These are phyloP conservation scores for Candolleomyces eurysporus DNA, from an alignment of 768 basidiomycete species.

Conservation along the genomic window DNA sequence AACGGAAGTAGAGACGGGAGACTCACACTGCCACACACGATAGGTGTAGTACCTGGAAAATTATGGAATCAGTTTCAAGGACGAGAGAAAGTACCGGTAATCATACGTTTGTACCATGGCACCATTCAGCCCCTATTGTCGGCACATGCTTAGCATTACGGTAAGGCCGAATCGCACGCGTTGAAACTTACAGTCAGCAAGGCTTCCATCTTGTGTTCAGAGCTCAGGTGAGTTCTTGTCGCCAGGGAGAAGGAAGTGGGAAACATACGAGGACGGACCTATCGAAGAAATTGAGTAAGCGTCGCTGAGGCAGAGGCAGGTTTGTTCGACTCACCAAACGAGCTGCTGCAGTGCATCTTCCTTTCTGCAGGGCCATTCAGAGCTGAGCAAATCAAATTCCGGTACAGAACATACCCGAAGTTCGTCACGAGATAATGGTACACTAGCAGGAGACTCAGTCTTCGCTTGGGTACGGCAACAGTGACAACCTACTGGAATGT, in stretches of 20 bases:
- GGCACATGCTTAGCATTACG: too few species aligned
- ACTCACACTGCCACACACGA: slow-evolving; percentile 48
- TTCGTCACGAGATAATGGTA: slow-evolving; percentile 49
- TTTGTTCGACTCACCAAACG: slow-evolving; percentile 8
- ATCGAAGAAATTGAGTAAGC: neutral
- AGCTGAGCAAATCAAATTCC: neutral
- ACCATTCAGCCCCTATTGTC: slow-evolving; percentile 44
- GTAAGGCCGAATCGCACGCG: too few species aligned
- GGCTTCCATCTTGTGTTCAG: slow-evolving; percentile 38
- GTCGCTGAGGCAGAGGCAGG: neutral
- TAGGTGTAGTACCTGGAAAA: slow-evolving; percentile 42
- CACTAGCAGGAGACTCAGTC: slow-evolving; percentile 24
- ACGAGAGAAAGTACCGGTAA: neutral
- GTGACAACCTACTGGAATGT: slow-evolving; percentile 36
- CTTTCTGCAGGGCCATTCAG: slow-evolving; percentile 1
- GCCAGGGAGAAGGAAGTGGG: too few species aligned
- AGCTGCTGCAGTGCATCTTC: slow-evolving; percentile 8
- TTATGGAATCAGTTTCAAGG: neutral
- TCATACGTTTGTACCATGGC: slow-evolving; percentile 50
- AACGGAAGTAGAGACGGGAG: neutral
- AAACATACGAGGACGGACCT: slow-evolving; percentile 5
- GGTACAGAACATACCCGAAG: slow-evolving; percentile 30
- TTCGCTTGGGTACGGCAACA: neutral
- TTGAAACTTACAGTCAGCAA: slow-evolving; percentile 36
- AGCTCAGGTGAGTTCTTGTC: neutral